Evolutionary conservation across 306 rosid species (phyloP).

Genomic region (Arachis hypogaea): DNA sequence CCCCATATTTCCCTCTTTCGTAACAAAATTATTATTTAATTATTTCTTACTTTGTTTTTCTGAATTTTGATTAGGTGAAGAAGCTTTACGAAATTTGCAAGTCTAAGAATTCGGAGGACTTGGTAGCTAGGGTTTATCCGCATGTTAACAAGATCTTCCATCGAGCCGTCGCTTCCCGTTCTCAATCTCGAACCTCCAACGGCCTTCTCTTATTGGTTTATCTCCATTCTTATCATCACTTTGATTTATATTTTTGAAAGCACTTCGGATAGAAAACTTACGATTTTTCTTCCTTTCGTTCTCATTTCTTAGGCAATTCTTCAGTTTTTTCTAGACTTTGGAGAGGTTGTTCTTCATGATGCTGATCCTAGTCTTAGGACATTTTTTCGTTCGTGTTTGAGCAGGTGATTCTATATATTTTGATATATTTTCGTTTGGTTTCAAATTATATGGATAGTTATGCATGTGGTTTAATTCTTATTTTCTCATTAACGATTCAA

Average conservation of each 20-base stretch:
- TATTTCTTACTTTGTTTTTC: neutral
- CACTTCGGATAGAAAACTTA: neutral
- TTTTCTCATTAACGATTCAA: no score
- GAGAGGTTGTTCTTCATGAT: constrained; percentile 88
- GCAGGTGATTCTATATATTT: constrained; percentile 58
- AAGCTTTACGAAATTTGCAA: constrained; percentile 74
- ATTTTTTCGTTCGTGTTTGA: constrained; percentile 87
- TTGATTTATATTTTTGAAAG: neutral
- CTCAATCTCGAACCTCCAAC: constrained; percentile 85
- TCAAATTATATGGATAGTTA: no score
- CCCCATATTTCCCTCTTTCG: neutral
- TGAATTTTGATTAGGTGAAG: constrained; percentile 59
- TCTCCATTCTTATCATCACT: neutral
- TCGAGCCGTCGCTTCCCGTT: constrained; percentile 76
- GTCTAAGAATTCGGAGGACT: constrained; percentile 78
- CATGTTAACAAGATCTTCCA: constrained; percentile 83
- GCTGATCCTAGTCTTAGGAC: constrained; percentile 90
- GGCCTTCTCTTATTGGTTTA: constrained; percentile 86
- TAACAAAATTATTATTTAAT: no score
- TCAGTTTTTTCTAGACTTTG: constrained; percentile 93
- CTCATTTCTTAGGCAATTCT: constrained; percentile 66
- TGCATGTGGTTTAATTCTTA: no score
- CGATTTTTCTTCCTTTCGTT: constrained; percentile 11
- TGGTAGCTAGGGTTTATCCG: constrained; percentile 85
- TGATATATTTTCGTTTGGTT: neutral